phyloP scores from a whole-genome alignment of 805 yeast genomes.

The Monosporozyma servazzii region DNA sequence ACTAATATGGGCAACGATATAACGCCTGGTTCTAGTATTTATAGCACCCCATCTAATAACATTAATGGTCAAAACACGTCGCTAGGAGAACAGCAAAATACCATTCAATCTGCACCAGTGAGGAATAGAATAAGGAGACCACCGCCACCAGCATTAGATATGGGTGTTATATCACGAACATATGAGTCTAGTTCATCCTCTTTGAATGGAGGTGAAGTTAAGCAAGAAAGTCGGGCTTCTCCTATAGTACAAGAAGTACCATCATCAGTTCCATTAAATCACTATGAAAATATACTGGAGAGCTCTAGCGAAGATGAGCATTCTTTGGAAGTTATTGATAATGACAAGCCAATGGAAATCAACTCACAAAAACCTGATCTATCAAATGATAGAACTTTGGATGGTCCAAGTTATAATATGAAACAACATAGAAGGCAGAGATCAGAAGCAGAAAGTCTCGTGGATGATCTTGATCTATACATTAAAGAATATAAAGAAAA shows the following conservation, averaged over 20 bases:
- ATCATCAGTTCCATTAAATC: neutral
- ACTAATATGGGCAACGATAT: neutral
- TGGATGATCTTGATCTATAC: constrained; percentile 27
- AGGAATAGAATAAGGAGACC: constrained; percentile 9
- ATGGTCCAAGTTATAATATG: neutral
- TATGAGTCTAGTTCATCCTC: neutral
- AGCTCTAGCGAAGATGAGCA: neutral
- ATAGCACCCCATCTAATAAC: neutral
- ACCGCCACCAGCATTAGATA: constrained; percentile 20
- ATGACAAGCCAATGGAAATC: neutral
- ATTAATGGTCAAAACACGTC: neutral
- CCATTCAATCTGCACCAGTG: neutral
- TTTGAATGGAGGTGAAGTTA: neutral
- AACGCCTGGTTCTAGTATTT: neutral
- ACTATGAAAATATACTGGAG: neutral
- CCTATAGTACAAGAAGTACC: neutral
- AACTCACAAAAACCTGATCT: neutral
- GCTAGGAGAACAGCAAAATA: neutral
- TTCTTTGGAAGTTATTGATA: neutral
- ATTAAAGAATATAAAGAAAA: constrained; percentile 12
- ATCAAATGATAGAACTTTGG: neutral
- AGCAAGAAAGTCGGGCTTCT: neutral
- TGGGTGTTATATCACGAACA: constrained; percentile 7
- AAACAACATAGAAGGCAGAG: constrained; percentile 20
- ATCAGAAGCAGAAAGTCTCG: constrained; percentile 28